Conservation (phyloP, 768 basidiomycete species). For the Russula dissimulans region DNA sequence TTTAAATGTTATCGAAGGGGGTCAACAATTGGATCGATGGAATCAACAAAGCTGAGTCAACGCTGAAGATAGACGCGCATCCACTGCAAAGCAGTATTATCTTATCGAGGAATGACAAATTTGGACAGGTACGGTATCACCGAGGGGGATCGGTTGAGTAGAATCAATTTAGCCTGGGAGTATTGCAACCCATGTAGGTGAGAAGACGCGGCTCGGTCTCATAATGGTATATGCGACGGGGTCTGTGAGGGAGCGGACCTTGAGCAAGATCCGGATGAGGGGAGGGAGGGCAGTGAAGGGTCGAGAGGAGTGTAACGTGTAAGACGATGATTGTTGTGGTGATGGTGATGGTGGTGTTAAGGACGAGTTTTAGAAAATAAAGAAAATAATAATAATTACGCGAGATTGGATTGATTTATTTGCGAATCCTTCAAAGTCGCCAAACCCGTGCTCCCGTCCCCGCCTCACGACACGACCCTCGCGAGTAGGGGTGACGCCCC, state of each 20-base stretch:
- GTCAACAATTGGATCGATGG: too few species aligned
- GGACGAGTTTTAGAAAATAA: background rate
- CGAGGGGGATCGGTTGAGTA: background rate
- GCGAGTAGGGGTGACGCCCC: background rate
- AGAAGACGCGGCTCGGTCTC: conserved; percentile 11
- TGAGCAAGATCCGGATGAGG: background rate
- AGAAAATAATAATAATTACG: background rate
- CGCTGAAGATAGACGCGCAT: background rate
- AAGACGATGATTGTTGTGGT: conserved; percentile 1
- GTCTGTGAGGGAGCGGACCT: background rate
- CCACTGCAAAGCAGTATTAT: background rate
- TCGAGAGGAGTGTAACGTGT: conserved; percentile 4
- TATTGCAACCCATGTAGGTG: background rate
- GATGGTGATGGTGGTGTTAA: background rate
- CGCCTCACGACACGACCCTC: background rate
- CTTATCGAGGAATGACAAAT: background rate
- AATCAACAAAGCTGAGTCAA: background rate
- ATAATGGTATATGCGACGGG: conserved; percentile 4
- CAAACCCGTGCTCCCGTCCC: too few species aligned
- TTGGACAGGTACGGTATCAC: background rate
- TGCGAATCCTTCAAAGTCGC: too few species aligned
- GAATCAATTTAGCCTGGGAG: background rate
- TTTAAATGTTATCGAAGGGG: too few species aligned
- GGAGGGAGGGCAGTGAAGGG: background rate
- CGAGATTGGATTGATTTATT: background rate